Evolutionary conservation across 805 yeast species (phyloP), one percentile per base, ranked within the genome.

Genomic region (Clavispora fructus): DNA sequence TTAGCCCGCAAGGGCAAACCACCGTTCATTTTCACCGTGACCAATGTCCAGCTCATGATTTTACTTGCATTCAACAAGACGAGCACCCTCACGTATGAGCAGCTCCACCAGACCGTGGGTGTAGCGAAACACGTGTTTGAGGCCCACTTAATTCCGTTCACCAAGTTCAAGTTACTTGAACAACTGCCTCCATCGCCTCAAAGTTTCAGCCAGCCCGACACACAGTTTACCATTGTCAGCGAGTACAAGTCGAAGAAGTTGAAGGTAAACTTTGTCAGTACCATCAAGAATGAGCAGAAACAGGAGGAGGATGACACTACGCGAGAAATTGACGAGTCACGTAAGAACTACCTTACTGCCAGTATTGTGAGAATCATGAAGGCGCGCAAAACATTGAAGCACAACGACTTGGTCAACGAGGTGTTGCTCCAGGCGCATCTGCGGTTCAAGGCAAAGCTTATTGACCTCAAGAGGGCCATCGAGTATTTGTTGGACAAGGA

Each of bases 321-420:
- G 54, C 83, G 80, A 63, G 95, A 90, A 60, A 81, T 92, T 41
- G 89, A 84, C 57, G 94, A 89, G 58, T 90, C 90, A 50, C 79
- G 97, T 61, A 85, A 85, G 67, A 82, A 86, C 60, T 84, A 83
- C 68, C 73, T 94, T 57, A 87, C 89, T 60, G 97, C 98, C 2
- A 87, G 96, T 59, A 89, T 94, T 67, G 98, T 92, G 35, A 79
- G 99, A 58, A 87, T 92, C 60, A 94, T 92, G 98, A 92, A 92
- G 71, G 91, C 97, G 1, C 78, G 97, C 60, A 87, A 90, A 64
- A 75, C 74, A 39, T 72, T 88, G 57, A 80, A 80, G 53, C 97
- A 91, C 62, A 85, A 83, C 41, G 83, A 82, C 45, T 75, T 92
- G 58, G 83, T 90, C 37, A 87, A 85, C 56, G 98, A 92, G 64